Base-by-base conservation (phyloP, 208 protist species). In the Strigomonas oncopelti region DNA sequence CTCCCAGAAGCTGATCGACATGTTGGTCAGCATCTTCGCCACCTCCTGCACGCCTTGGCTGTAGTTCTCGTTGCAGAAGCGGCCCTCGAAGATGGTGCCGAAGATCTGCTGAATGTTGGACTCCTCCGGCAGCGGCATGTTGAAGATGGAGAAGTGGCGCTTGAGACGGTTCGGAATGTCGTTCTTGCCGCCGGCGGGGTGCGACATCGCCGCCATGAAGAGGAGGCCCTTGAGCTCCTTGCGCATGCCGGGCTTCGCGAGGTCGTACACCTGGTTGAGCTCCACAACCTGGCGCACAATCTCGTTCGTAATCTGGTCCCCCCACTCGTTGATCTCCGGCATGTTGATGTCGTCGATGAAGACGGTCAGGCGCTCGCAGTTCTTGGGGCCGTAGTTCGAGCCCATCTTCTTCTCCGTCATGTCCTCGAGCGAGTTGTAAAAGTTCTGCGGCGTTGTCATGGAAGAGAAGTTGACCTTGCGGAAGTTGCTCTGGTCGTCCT, bases 101-200 rank as follows among this genome's bases (percentile, higher is more conserved):
- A 97, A 97, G 67, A 97, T 95, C 53, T 94, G 83, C 71, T 99
- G 92, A 36, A 99, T 93, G 56, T 95, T 96, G 65, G 72, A 72
- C 69, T 95, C 82, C 72, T 95, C 87, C 29, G 98, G 98, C 63
- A 98, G 85, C n/a, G 97, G 97, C 61, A 98, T 91, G 77, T 98
- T 98, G 83, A 98, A 96, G 54, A 98, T 74, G 78, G 90, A 88
- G 78, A 98, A 98, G 84, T 99, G 98, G 38, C 97, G 81, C 84
- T 99, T 99, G 34, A 99, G 88, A 48, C 98, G 89, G 69, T 97
- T 92, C 22, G 98, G 98, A 67, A 99, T 98, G 73, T 99, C 97
- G 78, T 99, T 99, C 77, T 97, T 96, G 66, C 98, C 98, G 55
- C 97, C 98, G 22, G 97, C 96, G 28, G 98, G 97, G 80, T 98